Evolutionary conservation across 2,329 filamentous ascomycete genomes (phyloP).

Genomic region (Fusarium chlamydosporum): DNA sequence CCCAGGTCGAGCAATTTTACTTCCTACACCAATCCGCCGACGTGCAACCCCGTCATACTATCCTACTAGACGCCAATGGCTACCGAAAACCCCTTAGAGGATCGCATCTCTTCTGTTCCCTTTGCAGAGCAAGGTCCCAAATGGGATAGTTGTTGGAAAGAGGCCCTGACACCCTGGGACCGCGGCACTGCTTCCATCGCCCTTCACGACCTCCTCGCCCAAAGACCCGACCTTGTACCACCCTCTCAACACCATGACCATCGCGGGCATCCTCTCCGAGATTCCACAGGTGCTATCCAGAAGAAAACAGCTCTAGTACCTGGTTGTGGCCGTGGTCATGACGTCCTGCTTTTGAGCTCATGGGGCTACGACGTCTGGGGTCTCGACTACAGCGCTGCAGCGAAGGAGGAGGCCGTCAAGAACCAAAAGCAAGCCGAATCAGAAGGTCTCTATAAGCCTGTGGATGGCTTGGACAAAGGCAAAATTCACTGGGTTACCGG

Average conservation of each 20-base stretch:
- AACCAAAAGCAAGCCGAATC: conserved; percentile 59
- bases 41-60: conserved; percentile 1
- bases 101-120: conserved; percentile 55
- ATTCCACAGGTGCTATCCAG: conserved; percentile 44
- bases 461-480: conserved; percentile 62
- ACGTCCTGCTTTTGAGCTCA: conserved; percentile 80
- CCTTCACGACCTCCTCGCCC: conserved; percentile 66
- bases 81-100: conserved; percentile 48
- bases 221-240: conserved; percentile 62
- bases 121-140: conserved; percentile 55
- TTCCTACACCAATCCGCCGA: neutral
- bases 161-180: conserved; percentile 68
- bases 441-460: conserved; percentile 60
- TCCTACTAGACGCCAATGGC: conserved; percentile 39
- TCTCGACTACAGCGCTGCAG: conserved; percentile 73
- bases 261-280: conserved; percentile 50
- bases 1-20: conserved; percentile 12
- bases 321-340: conserved; percentile 86
- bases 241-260: conserved; percentile 53
- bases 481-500: conserved; percentile 69
- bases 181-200: conserved; percentile 67
- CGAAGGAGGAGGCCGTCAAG: conserved; percentile 62
- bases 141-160: conserved; percentile 66
- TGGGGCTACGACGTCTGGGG: conserved; percentile 84
- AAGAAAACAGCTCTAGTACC: conserved; percentile 75